These are phyloP conservation scores for Zygotorulaspora sp. DNA, from an alignment of 805 yeast species.

Conservation along the genomic window DNA sequence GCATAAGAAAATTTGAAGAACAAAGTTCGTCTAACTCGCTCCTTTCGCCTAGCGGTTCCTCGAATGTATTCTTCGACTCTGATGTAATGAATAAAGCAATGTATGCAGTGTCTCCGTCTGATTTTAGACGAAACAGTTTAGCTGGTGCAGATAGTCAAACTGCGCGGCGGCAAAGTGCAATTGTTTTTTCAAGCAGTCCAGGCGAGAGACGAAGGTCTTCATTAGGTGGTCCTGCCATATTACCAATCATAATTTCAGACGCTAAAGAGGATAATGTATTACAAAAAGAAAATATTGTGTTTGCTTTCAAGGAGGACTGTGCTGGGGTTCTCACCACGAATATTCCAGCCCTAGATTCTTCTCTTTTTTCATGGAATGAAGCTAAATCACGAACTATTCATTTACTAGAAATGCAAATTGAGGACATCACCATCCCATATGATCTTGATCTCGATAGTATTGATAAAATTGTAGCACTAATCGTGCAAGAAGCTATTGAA, in stretches of 20 bases:
- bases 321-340: slow-evolving; percentile 16
- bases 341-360: slow-evolving; percentile 14
- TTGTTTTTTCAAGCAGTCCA: slow-evolving; percentile 8
- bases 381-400: slow-evolving; percentile 6
- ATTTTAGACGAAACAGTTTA: slow-evolving; percentile 23
- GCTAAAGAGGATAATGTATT: slow-evolving; percentile 5
- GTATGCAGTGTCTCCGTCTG: slow-evolving; percentile 24
- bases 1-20: background rate
- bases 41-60: background rate
- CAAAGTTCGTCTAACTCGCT: background rate
- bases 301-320: slow-evolving; percentile 9
- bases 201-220: slow-evolving; percentile 17
- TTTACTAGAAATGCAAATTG: slow-evolving; percentile 10
- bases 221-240: slow-evolving; percentile 4
- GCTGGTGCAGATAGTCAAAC: slow-evolving; percentile 20
- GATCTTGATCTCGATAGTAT: background rate
- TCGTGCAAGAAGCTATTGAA: slow-evolving; percentile 8
- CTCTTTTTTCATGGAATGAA: slow-evolving; percentile 11
- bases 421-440: background rate
- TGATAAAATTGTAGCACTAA: background rate
- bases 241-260: slow-evolving; percentile 4
- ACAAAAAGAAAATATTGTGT: slow-evolving; percentile 3
- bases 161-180: slow-evolving; percentile 23
- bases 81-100: slow-evolving; percentile 8
- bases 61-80: slow-evolving; percentile 10